Percentiles rank a stretch among this genome's conserved stretches.
Evolutionary conservation across 176 grass and related monocot genomes (phyloP).

Genomic region (Carex scoparia): DNA sequence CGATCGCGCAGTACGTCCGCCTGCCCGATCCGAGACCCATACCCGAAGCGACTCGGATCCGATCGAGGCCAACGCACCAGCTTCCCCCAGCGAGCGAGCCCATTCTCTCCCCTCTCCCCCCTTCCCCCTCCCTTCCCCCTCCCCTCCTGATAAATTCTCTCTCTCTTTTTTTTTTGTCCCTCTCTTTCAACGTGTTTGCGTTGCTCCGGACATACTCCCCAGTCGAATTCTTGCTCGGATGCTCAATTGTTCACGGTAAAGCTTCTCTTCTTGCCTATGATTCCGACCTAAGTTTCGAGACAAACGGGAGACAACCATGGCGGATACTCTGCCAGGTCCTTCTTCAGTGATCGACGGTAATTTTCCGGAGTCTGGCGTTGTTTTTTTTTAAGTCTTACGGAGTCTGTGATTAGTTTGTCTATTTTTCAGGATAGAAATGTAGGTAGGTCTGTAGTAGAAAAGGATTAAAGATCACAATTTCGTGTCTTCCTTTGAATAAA

Average conservation of each 20-base stretch:
- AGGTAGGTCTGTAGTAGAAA: neutral
- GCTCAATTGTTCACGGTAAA: neutral
- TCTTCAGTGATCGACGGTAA: constrained; percentile 13
- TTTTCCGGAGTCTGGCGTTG: neutral
- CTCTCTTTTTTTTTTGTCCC: neutral
- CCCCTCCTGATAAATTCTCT: neutral
- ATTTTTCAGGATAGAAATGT: neutral
- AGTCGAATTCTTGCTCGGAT: neutral
- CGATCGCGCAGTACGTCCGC: neutral
- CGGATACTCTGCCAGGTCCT: neutral
- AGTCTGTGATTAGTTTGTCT: neutral
- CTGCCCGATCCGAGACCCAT: no score
- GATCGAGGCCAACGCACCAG: neutral
- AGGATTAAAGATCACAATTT: neutral
- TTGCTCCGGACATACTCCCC: neutral
- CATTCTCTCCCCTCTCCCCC: neutral
- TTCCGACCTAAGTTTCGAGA: neutral
- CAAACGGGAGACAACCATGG: neutral
- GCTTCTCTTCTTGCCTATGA: neutral
- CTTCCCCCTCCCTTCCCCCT: neutral
- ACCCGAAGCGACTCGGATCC: neutral
- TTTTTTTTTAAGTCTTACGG: neutral
- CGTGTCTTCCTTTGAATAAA: neutral
- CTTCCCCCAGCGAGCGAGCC: neutral
- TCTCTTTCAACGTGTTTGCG: neutral